A percentile compares a stretch with the other conserved stretches of the same genome.
These are phyloP conservation scores for Phytophthora lateralis DNA, from an alignment of 352 stramenopile species.

Conservation along the genomic window DNA sequence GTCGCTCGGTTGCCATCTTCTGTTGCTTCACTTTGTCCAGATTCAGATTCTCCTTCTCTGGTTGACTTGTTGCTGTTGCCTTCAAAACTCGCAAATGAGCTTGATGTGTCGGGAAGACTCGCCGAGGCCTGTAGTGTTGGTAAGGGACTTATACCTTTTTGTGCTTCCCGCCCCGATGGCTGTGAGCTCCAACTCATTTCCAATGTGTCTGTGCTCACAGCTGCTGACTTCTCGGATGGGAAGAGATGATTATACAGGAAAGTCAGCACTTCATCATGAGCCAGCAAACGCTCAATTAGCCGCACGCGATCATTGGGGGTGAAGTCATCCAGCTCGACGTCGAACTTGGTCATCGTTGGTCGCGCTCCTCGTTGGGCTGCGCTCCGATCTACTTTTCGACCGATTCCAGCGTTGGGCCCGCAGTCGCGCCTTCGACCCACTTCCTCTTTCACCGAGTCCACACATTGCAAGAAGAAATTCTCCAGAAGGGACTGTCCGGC, in stretches of 20 bases:
- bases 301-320: conserved; percentile 65
- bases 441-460: conserved; percentile 86
- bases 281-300: conserved; percentile 76
- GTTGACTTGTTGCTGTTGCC: conserved; percentile 16
- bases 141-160: conserved; percentile 5
- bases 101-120: conserved; percentile 34
- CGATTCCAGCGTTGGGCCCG: conserved; percentile 6
- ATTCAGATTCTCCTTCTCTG: conserved; percentile 9
- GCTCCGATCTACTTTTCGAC: conserved; percentile 20
- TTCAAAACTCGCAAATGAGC: conserved; percentile 27
- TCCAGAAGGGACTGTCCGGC: conserved; percentile 59
- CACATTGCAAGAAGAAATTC: conserved; percentile 79
- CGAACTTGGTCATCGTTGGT: conserved; percentile 13
- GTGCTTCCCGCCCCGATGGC: conserved; percentile 2
- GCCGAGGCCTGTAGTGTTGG: conserved; percentile 27
- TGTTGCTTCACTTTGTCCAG: conserved; percentile 6
- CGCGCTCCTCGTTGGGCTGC: conserved; percentile 13
- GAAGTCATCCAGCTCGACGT: conserved; percentile 73
- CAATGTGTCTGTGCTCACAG: conserved; percentile 8
- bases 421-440: conserved; percentile 49
- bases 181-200: conserved; percentile 23
- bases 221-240: conserved; percentile 34
- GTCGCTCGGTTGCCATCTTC: conserved; percentile 22
- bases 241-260: conserved; percentile 84
- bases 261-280: conserved; percentile 80